Evolutionary conservation across 2,329 filamentous ascomycete genomes (phyloP).

Genomic region (Thielaviopsis ethacetica): DNA sequence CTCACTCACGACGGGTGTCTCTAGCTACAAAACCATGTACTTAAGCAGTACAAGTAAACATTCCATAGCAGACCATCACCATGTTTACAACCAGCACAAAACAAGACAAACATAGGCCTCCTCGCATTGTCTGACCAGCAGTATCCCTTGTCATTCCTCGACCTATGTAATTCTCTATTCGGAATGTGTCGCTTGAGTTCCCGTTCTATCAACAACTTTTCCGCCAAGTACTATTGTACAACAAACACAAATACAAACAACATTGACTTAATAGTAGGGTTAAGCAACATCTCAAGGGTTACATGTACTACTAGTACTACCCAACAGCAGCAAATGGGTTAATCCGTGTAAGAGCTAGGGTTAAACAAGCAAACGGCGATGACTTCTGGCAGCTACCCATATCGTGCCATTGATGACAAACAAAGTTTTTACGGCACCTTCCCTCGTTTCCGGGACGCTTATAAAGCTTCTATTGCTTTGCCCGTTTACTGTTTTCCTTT

Average conservation of each 20-base stretch:
- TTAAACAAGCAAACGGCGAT: too few species aligned
- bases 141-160: neutral
- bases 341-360: too few species aligned
- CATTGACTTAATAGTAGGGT: neutral
- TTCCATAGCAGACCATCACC: neutral
- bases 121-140: neutral
- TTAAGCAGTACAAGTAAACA: neutral
- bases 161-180: neutral
- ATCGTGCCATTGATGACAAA: neutral
- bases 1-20: neutral
- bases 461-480: neutral
- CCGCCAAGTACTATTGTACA: neutral
- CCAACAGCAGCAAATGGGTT: too few species aligned
- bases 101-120: neutral
- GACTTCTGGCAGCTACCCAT: too few species aligned
- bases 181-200: neutral
- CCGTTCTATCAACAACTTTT: neutral
- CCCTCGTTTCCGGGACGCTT: neutral
- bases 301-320: too few species aligned
- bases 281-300: too few species aligned
- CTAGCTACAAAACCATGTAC: neutral
- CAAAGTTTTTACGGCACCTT: neutral
- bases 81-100: neutral
- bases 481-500: neutral
- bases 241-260: neutral